These are phyloP conservation scores for Sphaerulina musiva DNA, from an alignment of 2,329 filamentous ascomycete genomes.

Conservation along the genomic window DNA sequence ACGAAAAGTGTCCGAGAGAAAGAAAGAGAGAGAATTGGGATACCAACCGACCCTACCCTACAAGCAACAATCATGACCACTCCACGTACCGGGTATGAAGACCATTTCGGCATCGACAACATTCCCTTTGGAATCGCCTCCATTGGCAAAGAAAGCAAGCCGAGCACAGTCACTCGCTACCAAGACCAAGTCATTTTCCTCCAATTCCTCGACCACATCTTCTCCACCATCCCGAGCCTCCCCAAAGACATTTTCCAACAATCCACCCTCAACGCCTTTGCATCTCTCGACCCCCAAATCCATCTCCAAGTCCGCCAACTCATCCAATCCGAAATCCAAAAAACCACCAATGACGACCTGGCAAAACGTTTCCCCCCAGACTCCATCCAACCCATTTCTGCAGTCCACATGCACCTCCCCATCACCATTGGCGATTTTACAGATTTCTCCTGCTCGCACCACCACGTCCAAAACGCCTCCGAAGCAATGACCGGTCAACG, in stretches of 20 bases:
- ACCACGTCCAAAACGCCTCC: slow-evolving; percentile 48
- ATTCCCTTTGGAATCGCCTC: slow-evolving; percentile 51
- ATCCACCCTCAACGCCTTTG: slow-evolving; percentile 45
- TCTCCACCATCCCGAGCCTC: slow-evolving; percentile 11
- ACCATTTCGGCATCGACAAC: slow-evolving; percentile 48
- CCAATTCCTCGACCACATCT: slow-evolving; percentile 10
- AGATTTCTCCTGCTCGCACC: slow-evolving; percentile 50
- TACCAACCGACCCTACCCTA: no score
- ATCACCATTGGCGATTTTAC: slow-evolving; percentile 51
- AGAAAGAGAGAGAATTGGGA: no score
- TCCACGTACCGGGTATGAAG: slow-evolving; percentile 19
- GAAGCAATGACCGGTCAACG: slow-evolving; percentile 37
- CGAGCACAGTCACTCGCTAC: slow-evolving; percentile 47
- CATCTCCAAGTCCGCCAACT: slow-evolving; percentile 34
- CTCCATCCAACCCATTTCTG: slow-evolving; percentile 34
- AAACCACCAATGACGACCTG: slow-evolving; percentile 21
- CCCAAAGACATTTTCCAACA: slow-evolving; percentile 29
- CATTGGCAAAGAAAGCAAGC: slow-evolving; percentile 33
- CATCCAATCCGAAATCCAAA: slow-evolving; percentile 34
- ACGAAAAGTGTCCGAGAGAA: no score
- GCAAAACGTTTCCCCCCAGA: slow-evolving; percentile 23
- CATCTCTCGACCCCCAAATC: slow-evolving; percentile 37
- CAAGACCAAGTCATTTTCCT: slow-evolving; percentile 50
- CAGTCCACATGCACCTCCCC: slow-evolving; percentile 50
- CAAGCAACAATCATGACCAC: slow-evolving; percentile 5